Evolutionary conservation across 2,329 filamentous ascomycete species (phyloP), one percentile per base, ranked within the genome.

Genomic region (Alternaria brassicicola): DNA sequence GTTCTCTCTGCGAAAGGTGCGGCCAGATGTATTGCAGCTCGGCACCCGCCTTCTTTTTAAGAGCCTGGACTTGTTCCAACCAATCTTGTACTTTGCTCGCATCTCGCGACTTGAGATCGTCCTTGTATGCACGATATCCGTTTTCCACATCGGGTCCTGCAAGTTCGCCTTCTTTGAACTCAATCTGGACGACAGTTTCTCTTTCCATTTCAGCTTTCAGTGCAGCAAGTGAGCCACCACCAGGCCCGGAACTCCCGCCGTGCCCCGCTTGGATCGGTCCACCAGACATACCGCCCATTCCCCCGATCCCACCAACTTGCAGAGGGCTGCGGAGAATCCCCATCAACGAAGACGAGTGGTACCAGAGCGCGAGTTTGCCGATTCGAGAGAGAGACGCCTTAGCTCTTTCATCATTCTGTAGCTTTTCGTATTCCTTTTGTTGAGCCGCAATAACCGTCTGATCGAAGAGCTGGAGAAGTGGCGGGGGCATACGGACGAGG

Each of bases 1-100:
- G 21, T 54, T 71, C 69, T 39, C 61, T 69, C 17, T 53, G 30
- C 12, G 38, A 57, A 7, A 69, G 33, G 8, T 49, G 19, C 12
- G 59, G 50, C 69, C 66, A 69, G 3, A 67, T 17, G 13, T 62
- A 65, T 26, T 59, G 53, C 17, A 63, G 23, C 28, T 71, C 68
- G 3, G 26, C 57, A 2, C 35, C 43, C 3, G 52, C 50, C 9
- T 41, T 58, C 10, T 55, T 52, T 9, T 53, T 61, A 8, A 63
- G 51, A 15, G 55, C 42, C 10, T 65, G 46, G 25, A 69, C 38
- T 4, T 59, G 56, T 15, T 63, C 62, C n/a, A 69, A 42, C 38
- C 61, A 61, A 2, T 65, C 57, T 35, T 63, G 53, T 30, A 70
- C 28, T 15, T 47, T 53, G 6, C 51, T 53, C 9, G 41, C 25